Percentiles rank a stretch among this genome's conserved stretches.
Conservation (phyloP, 2,329 filamentous ascomycete species). For the Biscogniauxia marginata region DNA sequence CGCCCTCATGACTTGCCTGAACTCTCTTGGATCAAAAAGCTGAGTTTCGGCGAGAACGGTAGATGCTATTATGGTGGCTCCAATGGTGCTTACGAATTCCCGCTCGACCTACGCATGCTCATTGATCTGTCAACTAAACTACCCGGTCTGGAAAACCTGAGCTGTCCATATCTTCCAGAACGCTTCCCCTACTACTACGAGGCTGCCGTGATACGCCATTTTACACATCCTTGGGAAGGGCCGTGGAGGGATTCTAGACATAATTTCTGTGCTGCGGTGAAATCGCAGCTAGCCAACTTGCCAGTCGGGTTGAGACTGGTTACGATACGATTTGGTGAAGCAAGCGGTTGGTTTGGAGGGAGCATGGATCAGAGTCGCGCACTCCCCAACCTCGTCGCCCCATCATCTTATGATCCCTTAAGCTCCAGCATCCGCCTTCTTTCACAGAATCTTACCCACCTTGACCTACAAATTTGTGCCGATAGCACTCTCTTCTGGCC, state of each 20-base stretch:
- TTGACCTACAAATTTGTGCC: background rate
- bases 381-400: background rate
- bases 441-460: background rate
- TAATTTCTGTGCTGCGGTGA: background rate
- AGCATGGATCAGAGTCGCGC: background rate
- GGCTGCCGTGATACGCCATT: background rate
- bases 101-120: background rate
- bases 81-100: background rate
- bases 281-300: background rate
- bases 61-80: background rate
- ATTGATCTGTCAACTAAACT: background rate
- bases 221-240: background rate
- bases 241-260: background rate
- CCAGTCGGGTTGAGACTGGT: background rate
- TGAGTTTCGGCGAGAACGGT: background rate
- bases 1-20: background rate
- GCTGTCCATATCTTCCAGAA: background rate
- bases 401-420: background rate
- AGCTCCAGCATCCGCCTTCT: background rate
- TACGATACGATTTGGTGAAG: background rate
- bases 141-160: background rate
- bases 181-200: background rate
- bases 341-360: too few species aligned
- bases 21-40: background rate
- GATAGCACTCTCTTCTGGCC: background rate